These are phyloP conservation scores for Rhypophila decipiens DNA, from an alignment of 495 filamentous ascomycete genomes.

Conservation along the genomic window DNA sequence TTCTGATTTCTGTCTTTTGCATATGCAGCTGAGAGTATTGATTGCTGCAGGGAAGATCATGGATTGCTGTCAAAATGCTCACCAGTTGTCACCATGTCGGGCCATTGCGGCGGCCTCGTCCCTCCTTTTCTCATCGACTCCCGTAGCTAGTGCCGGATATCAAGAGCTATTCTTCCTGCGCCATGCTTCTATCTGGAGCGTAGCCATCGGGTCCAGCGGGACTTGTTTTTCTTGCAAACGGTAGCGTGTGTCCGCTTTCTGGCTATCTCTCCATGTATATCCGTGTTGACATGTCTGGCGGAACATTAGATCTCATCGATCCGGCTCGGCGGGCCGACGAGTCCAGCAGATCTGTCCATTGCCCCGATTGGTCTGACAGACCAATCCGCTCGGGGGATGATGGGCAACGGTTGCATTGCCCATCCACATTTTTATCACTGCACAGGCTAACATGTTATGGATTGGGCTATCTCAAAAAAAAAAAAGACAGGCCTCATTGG, in stretches of 20 bases:
- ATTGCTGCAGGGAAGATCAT: constrained; percentile 8
- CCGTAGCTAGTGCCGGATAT: too few species aligned
- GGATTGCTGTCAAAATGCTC: too few species aligned
- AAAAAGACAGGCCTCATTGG: neutral
- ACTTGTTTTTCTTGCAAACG: neutral
- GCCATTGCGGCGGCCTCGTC: too few species aligned
- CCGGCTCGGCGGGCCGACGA: constrained; percentile 24
- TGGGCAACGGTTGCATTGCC: neutral
- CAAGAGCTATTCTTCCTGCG: neutral
- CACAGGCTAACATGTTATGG: too few species aligned
- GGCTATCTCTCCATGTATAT: neutral
- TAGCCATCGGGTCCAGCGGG: neutral
- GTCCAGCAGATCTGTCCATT: constrained; percentile 4
- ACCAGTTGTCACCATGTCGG: too few species aligned
- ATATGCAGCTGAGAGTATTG: constrained; percentile 17
- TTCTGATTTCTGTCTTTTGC: constrained; percentile 17
- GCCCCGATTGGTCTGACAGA: neutral
- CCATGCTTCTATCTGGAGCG: constrained; percentile 5
- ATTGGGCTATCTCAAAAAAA: neutral
- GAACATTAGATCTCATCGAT: constrained; percentile 9
- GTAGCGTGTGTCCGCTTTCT: neutral
- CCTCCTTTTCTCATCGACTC: too few species aligned
- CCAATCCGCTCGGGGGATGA: neutral
- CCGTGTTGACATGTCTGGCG: neutral
- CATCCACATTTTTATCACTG: neutral